These are phyloP conservation scores for Beauveria bassiana DNA, from an alignment of 2,329 filamentous ascomycete genomes.

Conservation along the genomic window DNA sequence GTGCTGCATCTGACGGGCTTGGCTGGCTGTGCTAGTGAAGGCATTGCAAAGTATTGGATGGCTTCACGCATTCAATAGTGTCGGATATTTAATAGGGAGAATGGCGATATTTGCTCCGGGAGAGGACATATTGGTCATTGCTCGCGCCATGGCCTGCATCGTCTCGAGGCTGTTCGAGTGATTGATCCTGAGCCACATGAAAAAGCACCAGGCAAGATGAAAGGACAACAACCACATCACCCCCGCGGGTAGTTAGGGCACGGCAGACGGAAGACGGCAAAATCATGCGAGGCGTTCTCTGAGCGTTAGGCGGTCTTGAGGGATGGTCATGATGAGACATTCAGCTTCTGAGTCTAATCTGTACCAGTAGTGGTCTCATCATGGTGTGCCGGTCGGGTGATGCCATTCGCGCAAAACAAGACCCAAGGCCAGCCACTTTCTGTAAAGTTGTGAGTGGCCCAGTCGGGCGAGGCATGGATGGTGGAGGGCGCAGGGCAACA, in stretches of 20 bases:
- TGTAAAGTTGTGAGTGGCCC: neutral
- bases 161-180: too few relatives aligned
- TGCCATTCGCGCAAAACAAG: neutral
- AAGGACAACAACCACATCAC: too few relatives aligned
- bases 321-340: neutral
- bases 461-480: neutral
- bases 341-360: neutral
- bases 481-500: neutral
- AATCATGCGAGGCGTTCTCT: neutral
- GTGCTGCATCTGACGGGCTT: slow-evolving; percentile 1
- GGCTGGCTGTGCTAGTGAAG: neutral
- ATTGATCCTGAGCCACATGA: too few relatives aligned
- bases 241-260: neutral
- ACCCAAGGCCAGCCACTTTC: neutral
- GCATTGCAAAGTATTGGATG: neutral
- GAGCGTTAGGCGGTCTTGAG: neutral
- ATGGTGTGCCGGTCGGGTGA: neutral
- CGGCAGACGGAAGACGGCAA: neutral
- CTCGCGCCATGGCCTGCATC: too few relatives aligned
- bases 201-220: too few relatives aligned
- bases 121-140: neutral
- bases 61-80: neutral
- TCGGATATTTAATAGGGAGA: neutral
- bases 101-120: neutral
- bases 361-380: neutral